Conservation (phyloP, 2,329 filamentous ascomycete genomes). For the Fusarium duplospermum region DNA sequence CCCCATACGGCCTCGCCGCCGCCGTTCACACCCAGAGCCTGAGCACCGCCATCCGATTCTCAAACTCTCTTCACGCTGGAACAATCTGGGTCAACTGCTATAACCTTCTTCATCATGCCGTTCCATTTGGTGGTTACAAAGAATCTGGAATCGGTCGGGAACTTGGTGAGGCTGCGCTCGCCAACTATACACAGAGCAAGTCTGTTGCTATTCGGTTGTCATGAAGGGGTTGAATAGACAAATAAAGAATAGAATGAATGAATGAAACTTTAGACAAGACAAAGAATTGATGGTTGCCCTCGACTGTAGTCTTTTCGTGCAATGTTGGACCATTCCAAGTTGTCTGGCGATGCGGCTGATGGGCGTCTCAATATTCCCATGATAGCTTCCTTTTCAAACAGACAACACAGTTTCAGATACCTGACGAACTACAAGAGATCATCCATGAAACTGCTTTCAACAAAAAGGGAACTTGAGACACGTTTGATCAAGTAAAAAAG, state of each 20-base stretch:
- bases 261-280: neutral
- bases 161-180: constrained; percentile 74
- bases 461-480: neutral
- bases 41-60: constrained; percentile 84
- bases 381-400: neutral
- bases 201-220: constrained; percentile 56
- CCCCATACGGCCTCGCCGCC: constrained; percentile 83
- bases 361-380: neutral
- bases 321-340: neutral
- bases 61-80: constrained; percentile 79
- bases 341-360: neutral
- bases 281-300: neutral
- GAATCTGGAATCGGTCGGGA: constrained; percentile 83
- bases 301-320: neutral
- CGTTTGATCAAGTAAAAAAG: neutral
- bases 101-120: constrained; percentile 77
- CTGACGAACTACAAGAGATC: rapidly evolving
- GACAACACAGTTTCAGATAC: neutral
- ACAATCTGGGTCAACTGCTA: constrained; percentile 71
- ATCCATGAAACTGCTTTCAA: neutral
- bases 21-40: constrained; percentile 86
- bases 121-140: constrained; percentile 81
- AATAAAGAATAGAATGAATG: neutral
- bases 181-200: constrained; percentile 77
- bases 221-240: neutral